These are phyloP conservation scores for Quercus tomentella DNA, from an alignment of 331 rosid species.

Conservation along the genomic window DNA sequence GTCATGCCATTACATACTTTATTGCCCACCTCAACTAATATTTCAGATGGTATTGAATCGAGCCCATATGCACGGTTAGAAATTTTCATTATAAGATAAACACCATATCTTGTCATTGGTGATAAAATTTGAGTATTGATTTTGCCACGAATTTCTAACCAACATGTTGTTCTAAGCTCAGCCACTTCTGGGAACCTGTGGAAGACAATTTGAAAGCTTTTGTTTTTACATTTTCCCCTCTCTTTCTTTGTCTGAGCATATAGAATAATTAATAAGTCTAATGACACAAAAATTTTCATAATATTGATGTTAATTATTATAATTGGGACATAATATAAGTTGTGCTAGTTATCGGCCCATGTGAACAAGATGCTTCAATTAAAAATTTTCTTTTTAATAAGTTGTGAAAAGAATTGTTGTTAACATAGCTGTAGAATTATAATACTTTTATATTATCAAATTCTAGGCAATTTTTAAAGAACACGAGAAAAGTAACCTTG, in stretches of 20 bases:
- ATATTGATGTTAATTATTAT: too few species aligned
- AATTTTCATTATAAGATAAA: slow-evolving; percentile 49
- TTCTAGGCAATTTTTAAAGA: background rate
- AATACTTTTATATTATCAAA: background rate
- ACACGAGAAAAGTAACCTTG: slow-evolving; percentile 25
- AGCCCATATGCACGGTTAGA: slow-evolving; percentile 52
- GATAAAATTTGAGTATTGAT: slow-evolving; percentile 34
- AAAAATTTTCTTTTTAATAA: too few species aligned
- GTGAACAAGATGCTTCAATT: too few species aligned
- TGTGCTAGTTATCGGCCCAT: too few species aligned
- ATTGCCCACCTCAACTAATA: slow-evolving; percentile 32
- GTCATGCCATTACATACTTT: slow-evolving; percentile 21
- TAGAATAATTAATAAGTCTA: background rate
- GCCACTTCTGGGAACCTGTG: slow-evolving; percentile 46
- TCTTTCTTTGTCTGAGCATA: background rate
- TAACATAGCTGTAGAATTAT: too few species aligned
- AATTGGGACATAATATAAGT: too few species aligned
- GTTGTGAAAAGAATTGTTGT: too few species aligned
- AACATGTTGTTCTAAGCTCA: slow-evolving; percentile 45
- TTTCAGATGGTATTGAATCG: slow-evolving; percentile 24
- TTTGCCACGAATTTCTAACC: slow-evolving; percentile 55
- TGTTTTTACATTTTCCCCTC: background rate
- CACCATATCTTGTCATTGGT: slow-evolving; percentile 39
- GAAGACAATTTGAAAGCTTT: background rate
- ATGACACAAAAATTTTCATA: too few species aligned